A percentile compares a stretch with the other conserved stretches of the same genome.
Conservation (phyloP, 257 asterid genomes). For the Nemophila menziesii region DNA sequence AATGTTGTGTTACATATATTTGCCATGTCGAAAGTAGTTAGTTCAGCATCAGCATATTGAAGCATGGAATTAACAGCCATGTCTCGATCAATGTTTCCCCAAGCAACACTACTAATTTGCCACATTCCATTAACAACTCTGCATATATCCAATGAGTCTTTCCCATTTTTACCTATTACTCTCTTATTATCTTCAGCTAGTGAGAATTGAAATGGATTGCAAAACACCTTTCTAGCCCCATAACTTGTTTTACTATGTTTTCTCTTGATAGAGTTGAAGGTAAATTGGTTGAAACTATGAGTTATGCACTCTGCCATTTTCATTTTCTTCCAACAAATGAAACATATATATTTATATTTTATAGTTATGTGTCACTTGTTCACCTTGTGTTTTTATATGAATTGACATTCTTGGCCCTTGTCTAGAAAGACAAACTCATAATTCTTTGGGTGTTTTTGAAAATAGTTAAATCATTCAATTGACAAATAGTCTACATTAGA, state of each 20-base stretch:
- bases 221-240: slow-evolving; percentile 17
- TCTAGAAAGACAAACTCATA: no score
- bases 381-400: neutral
- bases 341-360: no score
- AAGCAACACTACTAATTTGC: slow-evolving; percentile 81
- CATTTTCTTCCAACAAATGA: neutral
- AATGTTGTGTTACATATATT: no score
- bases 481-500: no score
- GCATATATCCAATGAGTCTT: slow-evolving; percentile 61
- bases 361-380: neutral
- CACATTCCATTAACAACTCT: slow-evolving; percentile 77
- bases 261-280: neutral
- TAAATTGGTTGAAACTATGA: neutral
- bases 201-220: slow-evolving; percentile 34
- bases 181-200: slow-evolving; percentile 35
- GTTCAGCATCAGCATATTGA: slow-evolving; percentile 62
- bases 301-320: neutral
- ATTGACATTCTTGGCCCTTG: neutral
- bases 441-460: no score
- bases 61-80: slow-evolving; percentile 61
- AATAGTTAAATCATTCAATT: no score
- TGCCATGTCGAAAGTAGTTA: slow-evolving; percentile 63
- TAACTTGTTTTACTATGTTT: slow-evolving; percentile 10
- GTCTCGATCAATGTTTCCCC: slow-evolving; percentile 57
- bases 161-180: slow-evolving; percentile 57